These are phyloP conservation scores for Cryphonectria carpinicola DNA, from an alignment of 2,329 filamentous ascomycete species.

Conservation along the genomic window DNA sequence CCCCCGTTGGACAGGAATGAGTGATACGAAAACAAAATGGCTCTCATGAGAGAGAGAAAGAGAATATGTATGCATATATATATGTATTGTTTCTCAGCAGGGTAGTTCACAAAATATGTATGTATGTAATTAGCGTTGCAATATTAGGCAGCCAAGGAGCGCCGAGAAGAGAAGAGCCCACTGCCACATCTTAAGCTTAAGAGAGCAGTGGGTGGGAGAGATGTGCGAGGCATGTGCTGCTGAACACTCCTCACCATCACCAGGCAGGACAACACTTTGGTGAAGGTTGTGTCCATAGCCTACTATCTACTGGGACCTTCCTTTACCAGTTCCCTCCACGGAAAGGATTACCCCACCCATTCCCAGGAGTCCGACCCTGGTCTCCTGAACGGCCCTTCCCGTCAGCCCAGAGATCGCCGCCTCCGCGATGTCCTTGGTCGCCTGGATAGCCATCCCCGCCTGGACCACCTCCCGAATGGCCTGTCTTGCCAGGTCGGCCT, in stretches of 20 bases:
- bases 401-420: conserved; percentile 4
- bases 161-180: conserved; percentile 24
- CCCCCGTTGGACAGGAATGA: neutral
- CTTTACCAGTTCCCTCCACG: neutral
- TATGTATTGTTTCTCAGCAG: neutral
- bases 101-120: neutral
- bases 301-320: neutral
- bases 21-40: neutral
- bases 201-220: neutral
- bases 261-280: neutral
- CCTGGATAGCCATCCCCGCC: conserved; percentile 5
- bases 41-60: neutral
- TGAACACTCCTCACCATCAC: neutral
- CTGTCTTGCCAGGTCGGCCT: conserved; percentile 6
- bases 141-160: conserved; percentile 20
- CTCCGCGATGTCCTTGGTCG: conserved; percentile 13
- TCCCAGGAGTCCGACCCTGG: neutral
- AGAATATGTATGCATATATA: neutral
- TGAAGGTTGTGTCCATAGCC: neutral
- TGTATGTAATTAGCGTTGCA: neutral
- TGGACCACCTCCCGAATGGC: too few species aligned
- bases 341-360: neutral
- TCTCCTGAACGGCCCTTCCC: conserved; percentile 5
- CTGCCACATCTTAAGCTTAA: neutral
- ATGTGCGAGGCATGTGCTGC: neutral